Evolutionary conservation across 345 rosid species (phyloP), one percentile per base, ranked within the genome.

Genomic region (Heritiera littoralis): DNA sequence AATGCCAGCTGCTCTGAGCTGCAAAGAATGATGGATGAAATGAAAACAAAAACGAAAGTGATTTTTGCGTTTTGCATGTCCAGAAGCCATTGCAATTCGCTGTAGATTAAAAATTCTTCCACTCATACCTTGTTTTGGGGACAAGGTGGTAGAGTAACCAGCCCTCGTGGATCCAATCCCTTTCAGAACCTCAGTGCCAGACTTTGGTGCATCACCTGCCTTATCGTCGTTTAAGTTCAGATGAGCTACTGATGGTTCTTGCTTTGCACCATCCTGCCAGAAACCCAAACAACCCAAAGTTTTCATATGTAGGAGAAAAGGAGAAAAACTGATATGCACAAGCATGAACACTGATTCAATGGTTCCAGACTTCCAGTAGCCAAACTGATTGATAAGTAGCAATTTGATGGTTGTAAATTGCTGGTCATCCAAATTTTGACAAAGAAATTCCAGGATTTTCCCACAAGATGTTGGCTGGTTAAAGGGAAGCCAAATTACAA

Each of bases 201-300:
- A 80, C 59, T 75, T 80, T 74, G 82, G 84, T 18, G 77, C 72
- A 68, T 84, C 84, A 72, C 38, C 75, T 54, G 60, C 58, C 74
- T 58, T 81, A 69, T 80, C 85, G 71, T 81, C 85, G 40, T 88
- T 88, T 49, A 85, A 77, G 79, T 87, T 84, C 80, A 86, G 83
- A 65, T 80, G 77, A 59, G 82, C 74, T 41, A 49, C 70, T 11
- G 80, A 15, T 72, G 82, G 68, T 43, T 81, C 87, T 49, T 54
- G 85, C 66, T 77, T 78, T 76, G 74, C 78, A 56, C 82, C 80
- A 52, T 80, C 84, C 91, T 89, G 83, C 79, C 80, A 60, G 30
- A 76, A 72, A 61, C 45, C 32, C 55, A 56, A 77, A 35, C 65
- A 55, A 3, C 9, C 6, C 35, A 20, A 61, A 70, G 61, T 65